A percentile compares a stretch with the other conserved stretches of the same genome.
Evolutionary conservation across 371 early-diverging fungal species (phyloP).

Genomic region (Mortierella sp.): DNA sequence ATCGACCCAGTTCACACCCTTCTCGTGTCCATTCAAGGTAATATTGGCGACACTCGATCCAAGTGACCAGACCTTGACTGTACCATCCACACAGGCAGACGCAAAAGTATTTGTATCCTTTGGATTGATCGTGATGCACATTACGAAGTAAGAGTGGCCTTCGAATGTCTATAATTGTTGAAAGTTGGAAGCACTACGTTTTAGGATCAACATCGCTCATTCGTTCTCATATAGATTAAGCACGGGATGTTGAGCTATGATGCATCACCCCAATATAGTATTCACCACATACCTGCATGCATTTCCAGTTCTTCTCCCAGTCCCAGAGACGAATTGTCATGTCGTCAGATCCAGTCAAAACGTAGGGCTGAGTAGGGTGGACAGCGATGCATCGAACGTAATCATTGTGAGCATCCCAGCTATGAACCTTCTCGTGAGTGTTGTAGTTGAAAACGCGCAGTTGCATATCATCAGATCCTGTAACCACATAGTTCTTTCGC

Average conservation of each 20-base stretch:
- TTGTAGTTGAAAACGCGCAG: conserved; percentile 99
- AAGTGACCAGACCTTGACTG: conserved; percentile 94
- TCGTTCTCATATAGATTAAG: neutral
- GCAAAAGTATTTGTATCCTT: conserved; percentile 98
- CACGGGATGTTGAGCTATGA: no score
- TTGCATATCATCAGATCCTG: conserved; percentile 98
- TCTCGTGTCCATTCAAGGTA: conserved; percentile 96
- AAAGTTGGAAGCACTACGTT: neutral
- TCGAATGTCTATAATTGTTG: conserved; percentile 80
- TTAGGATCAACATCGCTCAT: conserved; percentile 2
- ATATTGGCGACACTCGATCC: conserved; percentile 89
- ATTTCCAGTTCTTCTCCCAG: conserved; percentile 98
- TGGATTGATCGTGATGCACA: conserved; percentile 96
- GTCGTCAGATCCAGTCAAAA: conserved; percentile 98
- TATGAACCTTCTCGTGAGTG: conserved; percentile 95
- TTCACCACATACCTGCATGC: conserved; percentile 76
- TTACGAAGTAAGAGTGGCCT: conserved; percentile 98
- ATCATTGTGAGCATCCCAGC: conserved; percentile 98
- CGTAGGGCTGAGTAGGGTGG: conserved; percentile 92
- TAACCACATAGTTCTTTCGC: conserved; percentile 96
- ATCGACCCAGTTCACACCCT: conserved; percentile 95
- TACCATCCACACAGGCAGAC: conserved; percentile 92
- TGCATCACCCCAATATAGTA: no score
- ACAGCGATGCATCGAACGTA: conserved; percentile 98
- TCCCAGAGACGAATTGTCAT: conserved; percentile 99